Evolutionary conservation across 2,329 filamentous ascomycete genomes (phyloP).

Genomic region (Tolypocladium inflatum): DNA sequence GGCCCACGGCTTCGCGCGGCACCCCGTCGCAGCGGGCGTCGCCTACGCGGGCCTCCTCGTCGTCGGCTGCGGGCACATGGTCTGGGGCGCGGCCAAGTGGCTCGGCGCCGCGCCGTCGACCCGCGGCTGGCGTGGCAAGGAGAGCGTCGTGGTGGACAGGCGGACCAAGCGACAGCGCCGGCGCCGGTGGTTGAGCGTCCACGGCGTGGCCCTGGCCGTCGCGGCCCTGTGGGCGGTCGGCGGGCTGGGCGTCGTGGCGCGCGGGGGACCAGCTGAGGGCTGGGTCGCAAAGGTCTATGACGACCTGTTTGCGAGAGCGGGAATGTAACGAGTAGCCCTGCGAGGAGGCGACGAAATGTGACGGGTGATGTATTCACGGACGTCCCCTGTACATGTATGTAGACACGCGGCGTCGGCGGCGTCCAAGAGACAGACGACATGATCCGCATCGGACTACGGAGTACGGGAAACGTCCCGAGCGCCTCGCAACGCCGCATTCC

Average conservation of each 20-base stretch:
- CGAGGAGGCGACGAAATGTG: background rate
- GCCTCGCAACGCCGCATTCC: background rate
- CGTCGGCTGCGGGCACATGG: conserved; percentile 64
- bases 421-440: background rate
- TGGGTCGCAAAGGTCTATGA: conserved; percentile 81
- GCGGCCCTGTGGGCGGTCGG: conserved; percentile 72
- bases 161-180: conserved; percentile 44
- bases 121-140: conserved; percentile 35
- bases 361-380: background rate
- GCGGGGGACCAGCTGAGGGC: conserved; percentile 57
- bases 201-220: conserved; percentile 49
- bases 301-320: conserved; percentile 38
- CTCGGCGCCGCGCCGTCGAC: conserved; percentile 52
- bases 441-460: background rate
- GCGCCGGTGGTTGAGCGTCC: conserved; percentile 62
- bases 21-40: conserved; percentile 54
- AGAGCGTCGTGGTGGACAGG: conserved; percentile 35
- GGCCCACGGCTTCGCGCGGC: conserved; percentile 71
- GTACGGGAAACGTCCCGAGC: background rate
- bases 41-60: conserved; percentile 62
- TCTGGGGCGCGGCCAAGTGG: conserved; percentile 83
- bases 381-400: background rate
- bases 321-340: conserved; percentile 12
- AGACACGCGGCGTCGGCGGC: background rate
- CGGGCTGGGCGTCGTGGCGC: conserved; percentile 67